phyloP scores from a whole-genome alignment of 805 yeast genomes.

The Starmerella apis region DNA sequence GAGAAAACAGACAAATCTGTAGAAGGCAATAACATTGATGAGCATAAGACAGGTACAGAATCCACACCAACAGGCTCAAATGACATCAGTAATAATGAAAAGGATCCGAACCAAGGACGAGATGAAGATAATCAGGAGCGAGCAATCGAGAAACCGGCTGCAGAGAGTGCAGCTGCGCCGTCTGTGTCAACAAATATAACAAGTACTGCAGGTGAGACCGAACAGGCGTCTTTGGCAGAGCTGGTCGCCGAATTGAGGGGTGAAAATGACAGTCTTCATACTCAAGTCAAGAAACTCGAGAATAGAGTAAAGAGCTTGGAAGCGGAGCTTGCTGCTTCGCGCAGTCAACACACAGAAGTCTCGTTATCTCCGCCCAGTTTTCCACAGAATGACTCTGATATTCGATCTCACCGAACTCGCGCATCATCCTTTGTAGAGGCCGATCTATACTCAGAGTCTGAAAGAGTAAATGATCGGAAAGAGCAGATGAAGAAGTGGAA shows the following conservation, averaged over 20 bases:
- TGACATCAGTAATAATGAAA: too few species aligned
- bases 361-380: slow-evolving; percentile 24
- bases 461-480: slow-evolving; percentile 37
- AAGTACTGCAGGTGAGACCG: not conserved
- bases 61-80: too few species aligned
- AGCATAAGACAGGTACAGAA: too few species aligned
- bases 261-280: slow-evolving; percentile 32
- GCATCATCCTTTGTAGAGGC: slow-evolving; percentile 30
- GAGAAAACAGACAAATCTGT: too few species aligned
- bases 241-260: slow-evolving; percentile 27
- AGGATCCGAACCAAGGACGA: too few species aligned
- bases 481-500: slow-evolving; percentile 63
- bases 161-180: too few species aligned
- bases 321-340: slow-evolving; percentile 21
- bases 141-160: too few species aligned
- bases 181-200: too few species aligned
- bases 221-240: not conserved
- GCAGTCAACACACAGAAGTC: slow-evolving; percentile 21
- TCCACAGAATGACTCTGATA: not conserved
- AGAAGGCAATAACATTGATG: too few species aligned
- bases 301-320: slow-evolving; percentile 31
- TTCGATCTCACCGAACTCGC: slow-evolving; percentile 8
- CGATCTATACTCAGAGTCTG: slow-evolving; percentile 39
- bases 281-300: slow-evolving; percentile 32
- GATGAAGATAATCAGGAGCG: too few species aligned